Base-by-base conservation (phyloP, 495 filamentous ascomycete species). In the Trichocladium uniseriatum region DNA sequence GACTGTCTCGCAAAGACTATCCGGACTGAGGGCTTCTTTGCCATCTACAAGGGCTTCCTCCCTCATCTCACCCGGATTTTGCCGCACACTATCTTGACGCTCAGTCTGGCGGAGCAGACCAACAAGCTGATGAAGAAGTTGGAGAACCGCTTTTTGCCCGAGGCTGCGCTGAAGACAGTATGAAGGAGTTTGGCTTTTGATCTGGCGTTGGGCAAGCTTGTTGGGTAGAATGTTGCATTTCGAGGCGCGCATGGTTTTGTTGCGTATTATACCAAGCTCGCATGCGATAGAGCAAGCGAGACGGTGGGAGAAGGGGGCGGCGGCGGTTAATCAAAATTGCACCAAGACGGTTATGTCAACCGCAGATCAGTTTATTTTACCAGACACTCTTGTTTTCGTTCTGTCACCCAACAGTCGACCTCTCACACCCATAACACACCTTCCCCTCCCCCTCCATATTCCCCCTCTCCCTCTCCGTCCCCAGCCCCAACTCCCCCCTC, bases 41-140 rank as follows among this genome's bases (percentile, higher is more conserved):
- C 92, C 48, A 91, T 99, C 41, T 99, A 99, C 71, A 99, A 99
- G 73, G 92, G 92, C 49, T 95, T 87, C 73, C 83, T 95, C 56
- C 94, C 92, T 16, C 92, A 99, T 71, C 68, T 99, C 45, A 89
- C 94, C 18, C 74, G 92, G 51, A 97, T 99, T 48, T 70, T 97
- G 46, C 92, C 92, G 22, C 92, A 99, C 62, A 99, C 92, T 16
- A 85, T 96, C 64, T 65, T 96, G 59, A 96, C 88, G 0, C 78
- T 99, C 55, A 92, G 80, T 55, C 72, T 99, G 62, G 92, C 92
- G 8, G 92, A 99, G 66, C 92, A 97, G 70, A 99, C 92, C 1
- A 97, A 91, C 67, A 97, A 94, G 71, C 60, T 89, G 19, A 80
- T 97, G 68, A 74, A 82, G 54, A 81, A 77, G 61, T 63, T 94